Base-by-base conservation (phyloP, 805 yeast genomes). In the Saccharomycopsis fodiens region DNA sequence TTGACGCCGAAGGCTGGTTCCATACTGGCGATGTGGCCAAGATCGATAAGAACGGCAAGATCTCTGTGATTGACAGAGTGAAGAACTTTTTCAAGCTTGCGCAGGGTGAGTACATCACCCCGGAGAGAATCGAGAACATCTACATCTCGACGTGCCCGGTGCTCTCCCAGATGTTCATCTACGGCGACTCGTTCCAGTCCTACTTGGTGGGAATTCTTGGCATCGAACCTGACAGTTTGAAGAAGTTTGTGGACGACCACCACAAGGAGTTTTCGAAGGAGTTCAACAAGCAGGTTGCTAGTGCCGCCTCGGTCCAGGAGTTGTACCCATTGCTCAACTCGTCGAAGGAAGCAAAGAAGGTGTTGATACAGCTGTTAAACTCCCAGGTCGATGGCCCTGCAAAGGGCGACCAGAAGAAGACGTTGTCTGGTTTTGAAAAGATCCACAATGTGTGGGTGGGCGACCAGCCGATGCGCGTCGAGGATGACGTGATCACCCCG, bases 81-180 rank as follows among this genome's bases (percentile, higher is more conserved):
- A 75, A 75, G 65, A 74, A 74, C 55, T 74, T 74, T 61, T 74
- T 74, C 65, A 75, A 75, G 64, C 61, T 72, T 38, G 64, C 73
- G 2, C 76, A 71, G 55, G 76, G 76, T 37, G 76, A 71, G 61
- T 79, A 78, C 57, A 71, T 79, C 35, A 74, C 82, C 3, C 85
- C 85, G n/a, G 85, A 79, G 57, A 73, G 70, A 58, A 72, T 79
- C 51, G 85, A 79, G 55, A 76, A 75, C 55, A 62, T 62, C 17
- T 78, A 79, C 57, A 59, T 75, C 32, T 61, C 77, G 1, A 58
- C 60, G 8, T 63, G 67, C 51, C 64, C 75, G 3, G 49, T 62
- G 31, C 51, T 71, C 23, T 54, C 69, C 4, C 83, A 78, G 58
- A 55, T 72, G 25, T 77, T 66, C 50, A 72, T 72, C 7, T 76